phyloP scores from a whole-genome alignment of 495 filamentous ascomycete species.

The Tuber calosporum region DNA sequence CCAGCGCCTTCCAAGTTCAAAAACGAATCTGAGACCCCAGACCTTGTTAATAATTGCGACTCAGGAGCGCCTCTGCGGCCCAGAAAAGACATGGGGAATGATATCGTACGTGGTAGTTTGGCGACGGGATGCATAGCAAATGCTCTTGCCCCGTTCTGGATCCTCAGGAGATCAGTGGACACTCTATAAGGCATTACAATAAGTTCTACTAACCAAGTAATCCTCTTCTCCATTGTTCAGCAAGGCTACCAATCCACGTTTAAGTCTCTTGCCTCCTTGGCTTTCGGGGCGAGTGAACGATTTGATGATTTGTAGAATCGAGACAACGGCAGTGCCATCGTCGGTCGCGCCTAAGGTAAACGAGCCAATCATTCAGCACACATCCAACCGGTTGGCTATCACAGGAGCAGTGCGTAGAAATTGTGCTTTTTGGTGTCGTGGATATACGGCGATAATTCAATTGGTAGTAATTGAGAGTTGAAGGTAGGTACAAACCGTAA shows the following conservation, averaged over 20 bases:
- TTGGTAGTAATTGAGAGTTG: neutral
- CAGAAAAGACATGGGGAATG: neutral
- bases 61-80: neutral
- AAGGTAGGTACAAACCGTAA: slow-evolving; percentile 43
- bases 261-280: slow-evolving; percentile 57
- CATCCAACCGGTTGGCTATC: neutral
- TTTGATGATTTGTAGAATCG: slow-evolving; percentile 75
- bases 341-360: slow-evolving; percentile 69
- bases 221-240: slow-evolving; percentile 98
- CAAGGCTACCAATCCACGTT: slow-evolving; percentile 71
- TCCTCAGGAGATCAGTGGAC: slow-evolving; percentile 6
- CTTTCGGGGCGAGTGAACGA: slow-evolving; percentile 65
- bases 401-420: neutral
- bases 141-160: slow-evolving; percentile 70
- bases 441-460: neutral
- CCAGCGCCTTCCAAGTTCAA: slow-evolving; percentile 93
- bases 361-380: neutral
- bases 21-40: slow-evolving; percentile 65
- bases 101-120: slow-evolving; percentile 31
- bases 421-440: neutral
- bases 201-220: slow-evolving; percentile 50
- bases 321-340: slow-evolving; percentile 82
- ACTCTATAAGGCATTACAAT: neutral
- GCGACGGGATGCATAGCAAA: slow-evolving; percentile 75
- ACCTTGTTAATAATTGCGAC: neutral